phyloP scores from a whole-genome alignment of 352 stramenopile species.

The Globisporangium polare region DNA sequence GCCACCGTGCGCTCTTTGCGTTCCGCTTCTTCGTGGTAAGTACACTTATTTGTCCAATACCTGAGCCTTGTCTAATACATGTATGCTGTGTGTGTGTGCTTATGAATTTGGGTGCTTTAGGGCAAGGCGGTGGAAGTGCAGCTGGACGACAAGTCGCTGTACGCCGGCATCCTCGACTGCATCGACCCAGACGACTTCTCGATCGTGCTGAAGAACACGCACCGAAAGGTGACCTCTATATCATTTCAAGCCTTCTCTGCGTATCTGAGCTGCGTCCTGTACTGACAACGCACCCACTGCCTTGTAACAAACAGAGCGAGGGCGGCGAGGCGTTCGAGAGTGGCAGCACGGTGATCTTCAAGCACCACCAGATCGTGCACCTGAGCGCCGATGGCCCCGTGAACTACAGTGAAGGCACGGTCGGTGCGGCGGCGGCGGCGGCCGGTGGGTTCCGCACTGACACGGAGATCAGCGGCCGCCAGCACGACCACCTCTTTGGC shows the following conservation, averaged over 20 bases:
- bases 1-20: conserved; percentile 74
- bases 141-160: conserved; percentile 56
- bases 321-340: conserved; percentile 51
- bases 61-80: too few relatives aligned
- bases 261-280: too few relatives aligned
- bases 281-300: too few relatives aligned
- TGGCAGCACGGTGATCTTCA: conserved; percentile 76
- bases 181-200: conserved; percentile 84
- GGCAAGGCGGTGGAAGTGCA: conserved; percentile 72
- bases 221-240: conserved; percentile 27
- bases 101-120: too few relatives aligned
- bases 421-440: conserved; percentile 17
- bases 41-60: too few relatives aligned
- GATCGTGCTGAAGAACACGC: conserved; percentile 75
- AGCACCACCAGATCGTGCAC: conserved; percentile 60
- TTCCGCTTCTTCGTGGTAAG: conserved; percentile 73
- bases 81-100: too few relatives aligned
- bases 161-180: conserved; percentile 71
- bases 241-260: background rate
- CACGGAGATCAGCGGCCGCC: conserved; percentile 85
- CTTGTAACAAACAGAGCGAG: conserved; percentile 20
- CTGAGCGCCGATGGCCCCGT: conserved; percentile 51
- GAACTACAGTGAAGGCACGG: conserved; percentile 54
- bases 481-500: conserved; percentile 63
- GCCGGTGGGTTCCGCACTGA: conserved; percentile 73